Evolutionary conservation across 2,329 filamentous ascomycete species (phyloP).

Genomic region (Aspergillus sp.): DNA sequence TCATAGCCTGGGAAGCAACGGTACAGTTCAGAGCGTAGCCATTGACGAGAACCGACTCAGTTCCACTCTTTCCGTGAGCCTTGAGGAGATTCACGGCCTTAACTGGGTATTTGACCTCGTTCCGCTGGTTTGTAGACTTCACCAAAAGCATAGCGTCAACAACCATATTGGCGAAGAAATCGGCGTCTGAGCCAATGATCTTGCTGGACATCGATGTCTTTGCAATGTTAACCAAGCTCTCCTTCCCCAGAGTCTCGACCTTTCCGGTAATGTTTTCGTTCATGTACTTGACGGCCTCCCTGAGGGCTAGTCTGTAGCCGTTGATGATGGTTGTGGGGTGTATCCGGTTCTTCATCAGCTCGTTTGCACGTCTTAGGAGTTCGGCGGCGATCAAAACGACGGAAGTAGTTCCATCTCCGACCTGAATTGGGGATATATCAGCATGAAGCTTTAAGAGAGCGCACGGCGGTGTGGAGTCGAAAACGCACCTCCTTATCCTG

Average conservation of each 20-base stretch:
- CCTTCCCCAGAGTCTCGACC: conserved; percentile 84
- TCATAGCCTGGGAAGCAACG: conserved; percentile 97
- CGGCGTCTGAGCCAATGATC: conserved; percentile 91
- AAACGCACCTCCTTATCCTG: conserved; percentile 81
- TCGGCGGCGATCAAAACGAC: conserved; percentile 97
- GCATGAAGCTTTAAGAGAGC: no score
- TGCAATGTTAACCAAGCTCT: conserved; percentile 89
- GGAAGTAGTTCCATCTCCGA: conserved; percentile 96
- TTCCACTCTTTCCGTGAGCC: conserved; percentile 88
- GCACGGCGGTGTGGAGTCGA: neutral
- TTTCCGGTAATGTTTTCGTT: conserved; percentile 96
- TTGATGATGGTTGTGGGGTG: conserved; percentile 99
- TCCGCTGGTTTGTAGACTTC: conserved; percentile 85
- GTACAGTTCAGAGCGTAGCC: conserved; percentile 98
- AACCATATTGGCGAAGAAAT: conserved; percentile 96
- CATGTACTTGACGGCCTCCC: conserved; percentile 98
- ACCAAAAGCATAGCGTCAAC: conserved; percentile 95
- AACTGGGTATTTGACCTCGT: conserved; percentile 92
- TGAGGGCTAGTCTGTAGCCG: conserved; percentile 88
- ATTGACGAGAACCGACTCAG: conserved; percentile 86
- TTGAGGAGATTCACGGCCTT: conserved; percentile 99
- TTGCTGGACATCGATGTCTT: conserved; percentile 99
- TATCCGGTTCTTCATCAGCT: conserved; percentile 99
- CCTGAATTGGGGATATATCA: conserved; percentile 37
- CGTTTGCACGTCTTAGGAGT: conserved; percentile 87